phyloP scores from a whole-genome alignment of 208 protist species.

The Sergeia podlipaevii region DNA sequence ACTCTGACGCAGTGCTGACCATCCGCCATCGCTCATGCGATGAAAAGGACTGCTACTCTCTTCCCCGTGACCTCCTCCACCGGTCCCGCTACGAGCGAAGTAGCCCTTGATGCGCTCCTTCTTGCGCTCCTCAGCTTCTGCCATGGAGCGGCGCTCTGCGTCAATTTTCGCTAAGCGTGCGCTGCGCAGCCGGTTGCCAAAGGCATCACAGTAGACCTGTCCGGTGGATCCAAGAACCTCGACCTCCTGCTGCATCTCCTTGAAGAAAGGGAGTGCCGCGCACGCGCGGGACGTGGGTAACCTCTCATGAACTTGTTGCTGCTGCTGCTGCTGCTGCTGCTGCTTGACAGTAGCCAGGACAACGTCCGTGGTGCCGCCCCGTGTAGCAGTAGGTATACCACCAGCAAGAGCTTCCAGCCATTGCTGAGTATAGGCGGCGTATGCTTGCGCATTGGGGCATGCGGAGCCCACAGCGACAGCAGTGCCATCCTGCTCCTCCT shows the following conservation, averaged over 20 bases:
- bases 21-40: no score
- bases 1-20: no score
- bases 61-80: not conserved
- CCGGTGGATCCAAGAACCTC: constrained; percentile 26
- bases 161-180: constrained; percentile 66
- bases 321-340: constrained; percentile 5
- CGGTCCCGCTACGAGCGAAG: constrained; percentile 35
- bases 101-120: constrained; percentile 54
- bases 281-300: not conserved
- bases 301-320: not conserved
- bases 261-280: constrained; percentile 25
- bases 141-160: constrained; percentile 26
- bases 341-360: no score
- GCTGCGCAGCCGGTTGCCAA: constrained; percentile 74
- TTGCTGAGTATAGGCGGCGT: no score
- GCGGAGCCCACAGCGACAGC: not conserved
- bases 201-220: constrained; percentile 50
- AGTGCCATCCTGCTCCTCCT: not conserved
- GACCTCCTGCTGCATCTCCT: constrained; percentile 35
- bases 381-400: no score
- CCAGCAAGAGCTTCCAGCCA: no score
- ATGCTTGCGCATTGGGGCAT: not conserved
- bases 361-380: no score
- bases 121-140: constrained; percentile 26
- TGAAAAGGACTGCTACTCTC: constrained; percentile 3